Percentiles rank a stretch among this genome's conserved stretches.
phyloP scores from a whole-genome alignment of 441 rosid species.

The Brassica balearica region DNA sequence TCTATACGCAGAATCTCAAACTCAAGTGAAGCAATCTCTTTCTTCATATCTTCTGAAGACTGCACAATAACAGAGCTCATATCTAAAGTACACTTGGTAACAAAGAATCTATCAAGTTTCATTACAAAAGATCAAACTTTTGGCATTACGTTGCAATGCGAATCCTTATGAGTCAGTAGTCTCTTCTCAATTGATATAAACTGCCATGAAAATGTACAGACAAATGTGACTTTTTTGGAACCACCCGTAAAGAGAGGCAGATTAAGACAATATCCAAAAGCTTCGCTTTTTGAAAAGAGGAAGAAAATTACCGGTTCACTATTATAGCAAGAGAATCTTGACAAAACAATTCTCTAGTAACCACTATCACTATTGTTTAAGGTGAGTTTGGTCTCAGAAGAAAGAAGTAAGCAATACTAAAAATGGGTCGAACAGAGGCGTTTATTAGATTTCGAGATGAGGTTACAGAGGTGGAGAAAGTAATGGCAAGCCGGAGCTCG shows the following conservation, averaged over 20 bases:
- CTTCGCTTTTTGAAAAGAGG: background rate
- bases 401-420: too few species aligned
- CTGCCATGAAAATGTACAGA: slow-evolving; percentile 29
- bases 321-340: background rate
- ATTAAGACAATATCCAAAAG: background rate
- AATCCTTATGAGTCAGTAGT: slow-evolving; percentile 12
- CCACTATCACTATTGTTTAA: background rate
- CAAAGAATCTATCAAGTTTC: background rate
- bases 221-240: background rate
- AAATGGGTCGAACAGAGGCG: too few species aligned
- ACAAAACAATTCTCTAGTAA: background rate
- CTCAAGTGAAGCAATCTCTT: slow-evolving; percentile 74
- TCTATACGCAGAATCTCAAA: slow-evolving; percentile 69
- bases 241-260: background rate
- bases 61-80: slow-evolving; percentile 43
- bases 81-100: background rate
- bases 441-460: too few species aligned
- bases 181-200: slow-evolving; percentile 35
- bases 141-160: slow-evolving; percentile 21
- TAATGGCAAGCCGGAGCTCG: too few species aligned
- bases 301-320: background rate
- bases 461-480: too few species aligned
- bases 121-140: slow-evolving; percentile 31
- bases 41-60: slow-evolving; percentile 67
- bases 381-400: too few species aligned